These are phyloP conservation scores for Rosa rugosa DNA, from an alignment of 306 rosid species.

Conservation along the genomic window DNA sequence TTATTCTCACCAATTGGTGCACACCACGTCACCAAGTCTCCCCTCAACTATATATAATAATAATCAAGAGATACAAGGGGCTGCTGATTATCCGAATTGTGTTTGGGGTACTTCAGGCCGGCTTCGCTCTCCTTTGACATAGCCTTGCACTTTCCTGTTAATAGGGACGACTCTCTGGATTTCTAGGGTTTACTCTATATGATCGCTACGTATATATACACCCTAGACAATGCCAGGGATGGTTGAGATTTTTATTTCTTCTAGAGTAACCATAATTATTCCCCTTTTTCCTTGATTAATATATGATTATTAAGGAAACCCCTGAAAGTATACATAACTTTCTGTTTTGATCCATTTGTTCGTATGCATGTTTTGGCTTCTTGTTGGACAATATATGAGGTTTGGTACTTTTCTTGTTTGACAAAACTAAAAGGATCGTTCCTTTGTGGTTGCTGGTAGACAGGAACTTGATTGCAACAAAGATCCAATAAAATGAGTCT, in stretches of 20 bases:
- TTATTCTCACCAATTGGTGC: neutral
- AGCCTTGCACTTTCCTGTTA: too few relatives aligned
- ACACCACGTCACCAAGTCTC: too few relatives aligned
- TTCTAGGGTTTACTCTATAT: too few relatives aligned
- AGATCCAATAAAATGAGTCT: neutral
- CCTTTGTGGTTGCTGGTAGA: conserved; percentile 13
- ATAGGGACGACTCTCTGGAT: too few relatives aligned
- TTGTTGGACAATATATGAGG: conserved; percentile 4
- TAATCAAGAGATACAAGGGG: too few relatives aligned
- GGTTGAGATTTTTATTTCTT: neutral
- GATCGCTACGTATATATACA: neutral
- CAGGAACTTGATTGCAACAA: neutral
- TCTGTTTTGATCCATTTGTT: conserved; percentile 1
- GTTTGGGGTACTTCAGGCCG: neutral
- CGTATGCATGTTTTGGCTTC: conserved; percentile 14
- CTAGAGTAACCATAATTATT: neutral
- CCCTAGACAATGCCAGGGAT: too few relatives aligned
- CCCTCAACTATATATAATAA: too few relatives aligned
- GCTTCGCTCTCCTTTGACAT: neutral
- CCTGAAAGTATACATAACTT: neutral
- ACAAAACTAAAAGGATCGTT: neutral
- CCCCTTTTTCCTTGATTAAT: neutral
- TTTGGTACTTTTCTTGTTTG: conserved; percentile 27
- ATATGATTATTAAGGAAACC: neutral
- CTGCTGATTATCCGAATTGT: too few relatives aligned